Evolutionary conservation across 2,329 filamentous ascomycete species (phyloP).

Genomic region (Acrodontium crateriforme): DNA sequence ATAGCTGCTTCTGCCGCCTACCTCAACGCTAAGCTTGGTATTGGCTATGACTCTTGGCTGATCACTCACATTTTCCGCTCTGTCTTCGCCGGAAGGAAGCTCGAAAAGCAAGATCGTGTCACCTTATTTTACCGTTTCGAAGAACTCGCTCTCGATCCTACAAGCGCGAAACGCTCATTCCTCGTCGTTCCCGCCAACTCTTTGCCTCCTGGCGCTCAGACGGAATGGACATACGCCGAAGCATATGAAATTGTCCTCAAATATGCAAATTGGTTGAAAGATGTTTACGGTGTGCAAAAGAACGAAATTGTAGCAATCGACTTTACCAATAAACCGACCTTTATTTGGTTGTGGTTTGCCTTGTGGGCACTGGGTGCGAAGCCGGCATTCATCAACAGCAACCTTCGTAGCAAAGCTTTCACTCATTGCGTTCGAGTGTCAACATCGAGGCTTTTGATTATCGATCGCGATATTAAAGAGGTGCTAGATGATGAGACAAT

Average conservation of each 20-base stretch:
- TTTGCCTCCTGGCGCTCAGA: constrained; percentile 9
- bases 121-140: constrained; percentile 69
- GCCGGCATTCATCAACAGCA: constrained; percentile 82
- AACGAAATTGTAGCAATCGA: constrained; percentile 69
- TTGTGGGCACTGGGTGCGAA: constrained; percentile 73
- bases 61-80: constrained; percentile 40
- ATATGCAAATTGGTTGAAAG: constrained; percentile 63
- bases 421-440: constrained; percentile 61
- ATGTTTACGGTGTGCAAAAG: constrained; percentile 47
- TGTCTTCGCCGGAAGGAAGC: constrained; percentile 5
- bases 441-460: constrained; percentile 51
- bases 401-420: constrained; percentile 56
- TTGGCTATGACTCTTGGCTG: constrained; percentile 55
- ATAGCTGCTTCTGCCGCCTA: constrained; percentile 58
- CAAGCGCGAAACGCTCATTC: constrained; percentile 20
- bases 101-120: constrained; percentile 39
- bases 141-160: constrained; percentile 44
- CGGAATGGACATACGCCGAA: constrained; percentile 57
- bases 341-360: constrained; percentile 61
- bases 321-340: constrained; percentile 68
- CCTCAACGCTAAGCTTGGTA: constrained; percentile 54
- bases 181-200: constrained; percentile 18
- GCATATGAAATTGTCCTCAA: constrained; percentile 56
- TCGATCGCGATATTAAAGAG: constrained; percentile 48
- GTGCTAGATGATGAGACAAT: constrained; percentile 42